These are phyloP conservation scores for Tetrahymena borealis DNA, from an alignment of 73 alveolate genomes.

Conservation along the genomic window DNA sequence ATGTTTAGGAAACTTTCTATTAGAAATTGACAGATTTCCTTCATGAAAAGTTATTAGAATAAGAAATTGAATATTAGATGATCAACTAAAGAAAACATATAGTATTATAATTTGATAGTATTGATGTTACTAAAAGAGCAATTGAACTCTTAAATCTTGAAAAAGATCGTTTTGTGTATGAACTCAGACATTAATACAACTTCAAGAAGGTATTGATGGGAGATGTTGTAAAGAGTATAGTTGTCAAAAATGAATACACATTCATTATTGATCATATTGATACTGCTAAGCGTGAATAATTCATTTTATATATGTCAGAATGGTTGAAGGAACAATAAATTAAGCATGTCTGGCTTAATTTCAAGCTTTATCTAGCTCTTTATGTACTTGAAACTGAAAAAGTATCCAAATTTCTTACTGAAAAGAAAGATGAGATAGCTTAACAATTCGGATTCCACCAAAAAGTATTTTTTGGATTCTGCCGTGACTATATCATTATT, in stretches of 20 bases:
- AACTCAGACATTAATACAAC: neutral
- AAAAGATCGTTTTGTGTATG: neutral
- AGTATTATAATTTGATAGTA: neutral
- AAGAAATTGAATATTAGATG: neutral
- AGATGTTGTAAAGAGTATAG: neutral
- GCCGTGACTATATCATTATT: neutral
- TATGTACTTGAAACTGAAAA: neutral
- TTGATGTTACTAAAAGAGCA: neutral
- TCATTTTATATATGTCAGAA: neutral
- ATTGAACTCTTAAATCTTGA: neutral
- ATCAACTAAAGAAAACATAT: neutral
- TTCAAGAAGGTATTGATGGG: neutral
- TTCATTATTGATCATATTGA: neutral
- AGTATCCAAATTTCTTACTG: neutral
- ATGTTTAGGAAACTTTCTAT: neutral
- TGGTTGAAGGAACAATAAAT: neutral
- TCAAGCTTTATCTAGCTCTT: neutral
- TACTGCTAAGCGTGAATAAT: neutral
- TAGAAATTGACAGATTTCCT: neutral
- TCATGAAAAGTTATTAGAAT: neutral
- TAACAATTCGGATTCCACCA: neutral
- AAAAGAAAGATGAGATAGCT: neutral
- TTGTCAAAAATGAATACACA: neutral
- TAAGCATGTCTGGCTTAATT: neutral
- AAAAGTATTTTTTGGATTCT: neutral